Conservation (phyloP, 148 eudicot species). For the Selenicereus undatus region DNA sequence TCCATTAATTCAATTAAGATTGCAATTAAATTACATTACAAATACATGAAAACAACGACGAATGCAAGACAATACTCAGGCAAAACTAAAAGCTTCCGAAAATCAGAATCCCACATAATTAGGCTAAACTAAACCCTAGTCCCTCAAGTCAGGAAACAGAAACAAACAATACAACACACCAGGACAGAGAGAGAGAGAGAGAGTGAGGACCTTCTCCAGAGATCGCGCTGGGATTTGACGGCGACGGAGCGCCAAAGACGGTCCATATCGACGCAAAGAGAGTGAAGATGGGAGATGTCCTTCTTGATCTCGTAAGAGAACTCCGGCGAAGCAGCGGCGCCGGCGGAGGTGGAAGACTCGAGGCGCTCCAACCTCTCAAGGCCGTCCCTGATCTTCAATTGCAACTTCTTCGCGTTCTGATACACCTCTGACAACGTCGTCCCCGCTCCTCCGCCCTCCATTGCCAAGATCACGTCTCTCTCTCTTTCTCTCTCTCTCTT, state of each 20-base stretch:
- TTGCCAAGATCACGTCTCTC: not conserved
- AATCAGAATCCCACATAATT: not conserved
- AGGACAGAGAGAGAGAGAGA: not conserved
- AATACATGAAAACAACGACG: not conserved
- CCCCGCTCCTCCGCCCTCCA: conserved; percentile 39
- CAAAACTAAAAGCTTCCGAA: not conserved
- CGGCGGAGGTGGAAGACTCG: conserved; percentile 50
- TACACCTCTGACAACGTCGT: conserved; percentile 68
- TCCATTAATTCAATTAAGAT: not conserved
- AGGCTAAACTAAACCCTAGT: not conserved
- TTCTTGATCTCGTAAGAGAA: conserved; percentile 49
- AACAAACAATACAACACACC: not conserved
- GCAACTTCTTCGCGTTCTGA: conserved; percentile 58
- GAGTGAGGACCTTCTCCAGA: conserved; percentile 67
- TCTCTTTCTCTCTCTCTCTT: conserved; percentile 8
- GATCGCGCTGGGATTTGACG: conserved; percentile 84
- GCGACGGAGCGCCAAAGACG: conserved; percentile 75
- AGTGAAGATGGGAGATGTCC: conserved; percentile 57
- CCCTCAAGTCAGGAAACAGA: not conserved
- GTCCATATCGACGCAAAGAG: conserved; percentile 77
- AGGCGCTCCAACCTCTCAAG: conserved; percentile 77
- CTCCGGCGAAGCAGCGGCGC: conserved; percentile 55
- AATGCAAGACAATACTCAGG: not conserved
- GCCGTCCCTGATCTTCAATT: conserved; percentile 53
- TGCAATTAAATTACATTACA: not conserved